Evolutionary conservation across 495 filamentous ascomycete species (phyloP).

Genomic region (Neurospora sp.): DNA sequence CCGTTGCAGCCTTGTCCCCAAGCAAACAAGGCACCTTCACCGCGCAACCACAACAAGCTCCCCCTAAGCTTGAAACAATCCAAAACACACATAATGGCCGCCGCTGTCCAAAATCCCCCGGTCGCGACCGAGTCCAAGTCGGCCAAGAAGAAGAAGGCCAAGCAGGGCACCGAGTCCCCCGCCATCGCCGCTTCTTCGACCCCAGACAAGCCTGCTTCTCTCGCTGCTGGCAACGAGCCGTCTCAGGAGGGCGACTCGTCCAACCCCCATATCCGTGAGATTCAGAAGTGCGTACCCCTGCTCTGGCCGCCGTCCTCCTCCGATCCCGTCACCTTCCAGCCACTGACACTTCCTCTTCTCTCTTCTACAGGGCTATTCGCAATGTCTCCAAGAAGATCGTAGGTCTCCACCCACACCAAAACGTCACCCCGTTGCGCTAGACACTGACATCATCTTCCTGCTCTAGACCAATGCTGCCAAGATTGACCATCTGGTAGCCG

Average conservation of each 20-base stretch:
- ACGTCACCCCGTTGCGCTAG: background rate
- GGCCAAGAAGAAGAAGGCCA: constrained; percentile 67
- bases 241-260: constrained; percentile 50
- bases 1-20: background rate
- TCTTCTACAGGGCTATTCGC: constrained; percentile 58
- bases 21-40: background rate
- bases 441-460: constrained; percentile 9
- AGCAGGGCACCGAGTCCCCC: constrained; percentile 40
- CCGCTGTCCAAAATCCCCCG: constrained; percentile 41
- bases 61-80: constrained; percentile 3
- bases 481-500: constrained; percentile 66
- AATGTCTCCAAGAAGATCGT: constrained; percentile 84
- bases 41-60: background rate
- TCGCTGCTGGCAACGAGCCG: constrained; percentile 30
- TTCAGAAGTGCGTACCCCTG: constrained; percentile 60
- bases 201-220: constrained; percentile 31
- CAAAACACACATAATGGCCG: constrained; percentile 30
- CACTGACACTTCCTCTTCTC: constrained; percentile 17
- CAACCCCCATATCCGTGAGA: constrained; percentile 68
- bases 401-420: constrained; percentile 26
- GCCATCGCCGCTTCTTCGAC: constrained; percentile 30
- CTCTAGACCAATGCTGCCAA: constrained; percentile 64
- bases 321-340: background rate
- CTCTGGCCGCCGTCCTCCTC: background rate
- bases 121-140: constrained; percentile 47